A percentile compares a stretch with the other conserved stretches of the same genome.
Conservation (phyloP, 2,329 filamentous ascomycete species). For the Colletotrichum tropicale region DNA sequence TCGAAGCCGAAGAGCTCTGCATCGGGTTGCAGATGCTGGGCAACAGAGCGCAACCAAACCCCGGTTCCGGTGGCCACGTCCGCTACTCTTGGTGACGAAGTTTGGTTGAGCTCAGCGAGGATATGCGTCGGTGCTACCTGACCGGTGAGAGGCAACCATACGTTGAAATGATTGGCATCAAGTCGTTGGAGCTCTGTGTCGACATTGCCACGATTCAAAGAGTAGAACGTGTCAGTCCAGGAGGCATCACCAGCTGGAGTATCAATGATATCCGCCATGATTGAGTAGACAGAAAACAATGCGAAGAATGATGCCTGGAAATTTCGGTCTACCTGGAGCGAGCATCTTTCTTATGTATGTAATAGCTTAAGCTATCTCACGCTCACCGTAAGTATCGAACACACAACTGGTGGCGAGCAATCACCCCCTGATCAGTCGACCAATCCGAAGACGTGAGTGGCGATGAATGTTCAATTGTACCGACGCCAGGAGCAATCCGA, state of each 20-base stretch:
- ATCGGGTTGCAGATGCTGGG: neutral
- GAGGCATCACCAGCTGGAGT: neutral
- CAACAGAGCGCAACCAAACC: neutral
- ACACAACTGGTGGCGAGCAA: neutral
- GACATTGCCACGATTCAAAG: neutral
- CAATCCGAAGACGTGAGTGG: neutral
- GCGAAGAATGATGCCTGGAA: rapidly evolving
- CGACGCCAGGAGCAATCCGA: neutral
- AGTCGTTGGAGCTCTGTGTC: neutral
- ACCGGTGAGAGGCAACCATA: neutral
- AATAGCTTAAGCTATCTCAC: neutral
- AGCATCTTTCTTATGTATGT: neutral
- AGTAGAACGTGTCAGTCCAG: neutral
- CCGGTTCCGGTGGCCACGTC: neutral
- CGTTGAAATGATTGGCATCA: neutral
- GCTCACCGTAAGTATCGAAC: neutral
- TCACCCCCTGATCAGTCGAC: neutral
- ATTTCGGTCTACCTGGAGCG: neutral
- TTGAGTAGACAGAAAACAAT: neutral
- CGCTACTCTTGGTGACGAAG: neutral
- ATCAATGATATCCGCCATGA: neutral
- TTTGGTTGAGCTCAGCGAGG: neutral
- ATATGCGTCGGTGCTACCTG: neutral
- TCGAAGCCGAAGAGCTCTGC: neutral
- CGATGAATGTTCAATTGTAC: neutral